Conservation (phyloP, 257 asterid species). For the Fraxinus pennsylvanica region DNA sequence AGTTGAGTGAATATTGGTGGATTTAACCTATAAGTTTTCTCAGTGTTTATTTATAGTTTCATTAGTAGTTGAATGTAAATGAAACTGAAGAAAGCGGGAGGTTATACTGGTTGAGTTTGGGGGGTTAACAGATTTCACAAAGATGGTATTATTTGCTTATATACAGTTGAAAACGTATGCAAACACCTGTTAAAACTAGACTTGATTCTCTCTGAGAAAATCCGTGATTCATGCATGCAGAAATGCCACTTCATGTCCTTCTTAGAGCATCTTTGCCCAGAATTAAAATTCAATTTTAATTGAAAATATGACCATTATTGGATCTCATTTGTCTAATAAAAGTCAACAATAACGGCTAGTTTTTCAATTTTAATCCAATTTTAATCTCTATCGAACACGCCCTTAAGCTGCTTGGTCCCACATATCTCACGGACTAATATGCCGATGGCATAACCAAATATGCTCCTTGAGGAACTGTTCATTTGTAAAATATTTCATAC, state of each 20-base stretch:
- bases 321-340: too few relatives aligned
- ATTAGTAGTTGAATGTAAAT: too few relatives aligned
- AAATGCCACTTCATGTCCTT: constrained; percentile 87
- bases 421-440: constrained; percentile 65
- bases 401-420: constrained; percentile 62
- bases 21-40: too few relatives aligned
- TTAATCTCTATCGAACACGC: too few relatives aligned
- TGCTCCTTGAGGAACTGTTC: constrained; percentile 78
- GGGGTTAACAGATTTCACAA: not conserved
- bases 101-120: not conserved
- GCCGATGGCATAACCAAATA: constrained; percentile 61
- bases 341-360: too few relatives aligned
- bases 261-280: constrained; percentile 1
- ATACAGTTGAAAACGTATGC: constrained; percentile 56
- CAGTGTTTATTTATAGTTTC: too few relatives aligned
- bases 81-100: too few relatives aligned
- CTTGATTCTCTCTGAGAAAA: constrained; percentile 43
- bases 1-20: too few relatives aligned
- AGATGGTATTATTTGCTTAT: constrained; percentile 27
- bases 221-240: constrained; percentile 51
- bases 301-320: too few relatives aligned
- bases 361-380: too few relatives aligned
- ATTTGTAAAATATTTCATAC: constrained; percentile 78
- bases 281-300: too few relatives aligned
- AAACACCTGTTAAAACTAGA: constrained; percentile 60